Evolutionary conservation across 139 green algal genomes (phyloP).

Genomic region (Eudorina sp.): DNA sequence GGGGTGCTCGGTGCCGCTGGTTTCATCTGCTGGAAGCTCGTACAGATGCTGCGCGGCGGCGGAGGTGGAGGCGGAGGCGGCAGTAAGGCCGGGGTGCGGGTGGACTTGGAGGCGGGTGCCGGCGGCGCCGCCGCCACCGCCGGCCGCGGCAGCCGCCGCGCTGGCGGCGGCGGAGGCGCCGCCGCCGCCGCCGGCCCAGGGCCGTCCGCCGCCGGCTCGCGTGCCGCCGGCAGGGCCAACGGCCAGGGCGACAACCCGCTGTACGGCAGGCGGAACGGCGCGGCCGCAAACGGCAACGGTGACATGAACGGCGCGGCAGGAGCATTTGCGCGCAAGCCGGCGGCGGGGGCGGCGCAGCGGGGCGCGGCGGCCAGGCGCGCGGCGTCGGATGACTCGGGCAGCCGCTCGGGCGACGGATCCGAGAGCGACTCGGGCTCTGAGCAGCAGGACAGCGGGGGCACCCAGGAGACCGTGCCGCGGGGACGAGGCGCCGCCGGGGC

Average conservation of each 20-base stretch:
- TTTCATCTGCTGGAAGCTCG: slow-evolving; percentile 8
- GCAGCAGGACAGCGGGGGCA: slow-evolving; percentile 14
- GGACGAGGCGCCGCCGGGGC: neutral
- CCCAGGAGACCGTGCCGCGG: neutral
- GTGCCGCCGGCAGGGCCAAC: neutral
- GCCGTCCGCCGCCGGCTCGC: no score
- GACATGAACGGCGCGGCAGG: neutral
- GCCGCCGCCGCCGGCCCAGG: neutral
- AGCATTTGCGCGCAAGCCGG: neutral
- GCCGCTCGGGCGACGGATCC: neutral
- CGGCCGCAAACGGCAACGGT: neutral
- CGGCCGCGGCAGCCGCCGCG: neutral
- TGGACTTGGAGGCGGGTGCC: slow-evolving; percentile 14
- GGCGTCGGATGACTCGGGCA: neutral
- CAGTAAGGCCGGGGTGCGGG: neutral
- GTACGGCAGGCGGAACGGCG: neutral
- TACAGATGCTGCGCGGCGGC: neutral
- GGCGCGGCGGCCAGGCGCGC: neutral
- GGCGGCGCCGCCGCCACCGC: neutral
- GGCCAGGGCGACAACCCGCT: neutral
- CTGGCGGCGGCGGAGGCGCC: no score
- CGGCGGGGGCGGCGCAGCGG: neutral
- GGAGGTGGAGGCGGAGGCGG: neutral
- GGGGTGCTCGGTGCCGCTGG: slow-evolving; percentile 3
- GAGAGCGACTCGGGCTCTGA: neutral